Evolutionary conservation across 176 grass and related monocot species (phyloP), one percentile per base, ranked within the genome.

Genomic region (Zoysia japonica): DNA sequence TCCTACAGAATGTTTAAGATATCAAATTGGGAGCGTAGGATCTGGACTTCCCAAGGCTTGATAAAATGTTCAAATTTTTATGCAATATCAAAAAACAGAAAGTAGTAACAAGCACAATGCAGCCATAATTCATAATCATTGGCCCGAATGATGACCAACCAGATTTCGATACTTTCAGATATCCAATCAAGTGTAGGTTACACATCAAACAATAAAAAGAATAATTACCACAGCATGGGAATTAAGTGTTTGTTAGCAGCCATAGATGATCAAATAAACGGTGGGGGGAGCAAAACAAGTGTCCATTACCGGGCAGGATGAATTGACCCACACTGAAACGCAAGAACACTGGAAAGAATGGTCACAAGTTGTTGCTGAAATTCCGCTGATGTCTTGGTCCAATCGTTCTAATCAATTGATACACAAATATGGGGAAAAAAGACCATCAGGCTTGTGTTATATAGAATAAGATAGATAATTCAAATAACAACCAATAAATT

Each of bases 361-460:
- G 45, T 98, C 96, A 76, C 96, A 98, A n/a, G 90, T 94, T 51
- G 96, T 95, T 75, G 90, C 90, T 66, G 85, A 65, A 87, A 98
- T 98, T 61, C 96, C 96, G 54, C 92, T 98, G 38, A 94, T 98
- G 66, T 98, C 96, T 85, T 95, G 90, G 78, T 98, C 96, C 83
- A 98, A 88, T 78, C 92, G 89, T 87, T 98, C 96, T 98, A 77
- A 38, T 73, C 61, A 49, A 88, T 81, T 46, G 67, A 78, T 39
- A 83, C 71, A 77, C 5, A 48, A 80, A 87, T 47, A 15, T 78
- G 42, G 14, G 47, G 40, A 48, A 86, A 39, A 67, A 60, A 77
- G 36, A 39, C 39, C 45, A 7, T 87, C 67, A 78, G 47, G 9
- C 65, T 69, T 56, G 10, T 15, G 65, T 54, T 43, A 75, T 11